phyloP scores from a whole-genome alignment of 2,329 filamentous ascomycete species.

The Fusarium scirpi region DNA sequence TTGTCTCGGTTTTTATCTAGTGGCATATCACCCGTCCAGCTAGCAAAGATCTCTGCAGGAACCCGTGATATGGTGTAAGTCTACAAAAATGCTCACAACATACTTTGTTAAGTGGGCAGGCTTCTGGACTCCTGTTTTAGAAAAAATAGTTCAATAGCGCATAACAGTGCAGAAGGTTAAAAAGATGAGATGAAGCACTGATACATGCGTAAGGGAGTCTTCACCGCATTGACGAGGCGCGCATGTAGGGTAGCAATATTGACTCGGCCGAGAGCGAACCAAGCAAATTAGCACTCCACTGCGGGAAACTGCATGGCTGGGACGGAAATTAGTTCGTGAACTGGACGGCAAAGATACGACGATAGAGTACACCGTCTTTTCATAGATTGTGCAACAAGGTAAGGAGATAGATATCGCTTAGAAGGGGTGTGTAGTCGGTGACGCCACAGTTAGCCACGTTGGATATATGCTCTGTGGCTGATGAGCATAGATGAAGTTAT shows the following conservation, averaged over 20 bases:
- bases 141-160: background rate
- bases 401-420: background rate
- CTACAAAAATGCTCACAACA: background rate
- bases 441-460: conserved; percentile 25
- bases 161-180: background rate
- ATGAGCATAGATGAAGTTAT: background rate
- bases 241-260: conserved; percentile 31
- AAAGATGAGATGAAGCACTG: background rate
- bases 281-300: conserved; percentile 18
- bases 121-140: background rate
- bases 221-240: conserved; percentile 4
- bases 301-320: conserved; percentile 17
- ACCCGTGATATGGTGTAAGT: conserved; percentile 1
- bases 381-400: conserved; percentile 16
- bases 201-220: background rate
- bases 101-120: background rate
- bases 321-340: conserved; percentile 31
- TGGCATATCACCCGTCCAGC: background rate
- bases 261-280: conserved; percentile 31
- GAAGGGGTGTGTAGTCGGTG: conserved; percentile 5
- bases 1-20: background rate
- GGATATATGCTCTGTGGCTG: background rate
- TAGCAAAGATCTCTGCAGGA: background rate
- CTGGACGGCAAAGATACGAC: background rate
- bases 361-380: conserved; percentile 37